These are phyloP conservation scores for Galerina sulciceps DNA, from an alignment of 768 basidiomycete genomes.

Conservation along the genomic window DNA sequence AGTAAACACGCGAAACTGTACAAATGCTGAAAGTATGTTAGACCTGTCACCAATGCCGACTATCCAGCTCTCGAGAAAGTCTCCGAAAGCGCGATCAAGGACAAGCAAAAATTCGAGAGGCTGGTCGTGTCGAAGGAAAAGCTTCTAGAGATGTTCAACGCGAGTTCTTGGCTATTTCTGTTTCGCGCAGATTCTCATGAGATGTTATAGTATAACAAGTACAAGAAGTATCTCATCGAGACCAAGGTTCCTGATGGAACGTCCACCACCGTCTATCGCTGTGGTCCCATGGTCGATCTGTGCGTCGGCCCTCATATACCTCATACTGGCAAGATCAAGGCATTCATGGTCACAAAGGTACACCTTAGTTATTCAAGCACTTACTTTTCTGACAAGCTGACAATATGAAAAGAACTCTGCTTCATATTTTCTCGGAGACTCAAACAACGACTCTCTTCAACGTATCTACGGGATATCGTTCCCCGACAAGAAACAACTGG, in stretches of 20 bases:
- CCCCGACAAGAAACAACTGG: constrained; percentile 94
- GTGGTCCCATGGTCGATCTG: constrained; percentile 97
- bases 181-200: neutral
- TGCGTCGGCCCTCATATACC: constrained; percentile 98
- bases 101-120: constrained; percentile 97
- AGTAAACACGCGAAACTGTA: neutral
- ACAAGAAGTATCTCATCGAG: constrained; percentile 95
- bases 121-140: constrained; percentile 92
- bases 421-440: constrained; percentile 96
- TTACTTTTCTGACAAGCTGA: neutral
- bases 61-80: constrained; percentile 90
- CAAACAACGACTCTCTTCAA: constrained; percentile 92
- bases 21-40: constrained; percentile 27
- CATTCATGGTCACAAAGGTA: constrained; percentile 96
- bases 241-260: constrained; percentile 95
- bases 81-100: constrained; percentile 87
- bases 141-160: constrained; percentile 95
- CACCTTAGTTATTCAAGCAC: neutral
- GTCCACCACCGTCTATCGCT: constrained; percentile 96
- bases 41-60: constrained; percentile 79
- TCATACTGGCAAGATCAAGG: constrained; percentile 97
- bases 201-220: constrained; percentile 88
- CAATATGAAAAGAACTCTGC: constrained; percentile 76
- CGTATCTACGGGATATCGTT: constrained; percentile 98
- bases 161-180: constrained; percentile 41